Percentiles rank a stretch among this genome's conserved stretches.
These are phyloP conservation scores for Ascochyta rabiei DNA, from an alignment of 2,329 filamentous ascomycete genomes.

Conservation along the genomic window DNA sequence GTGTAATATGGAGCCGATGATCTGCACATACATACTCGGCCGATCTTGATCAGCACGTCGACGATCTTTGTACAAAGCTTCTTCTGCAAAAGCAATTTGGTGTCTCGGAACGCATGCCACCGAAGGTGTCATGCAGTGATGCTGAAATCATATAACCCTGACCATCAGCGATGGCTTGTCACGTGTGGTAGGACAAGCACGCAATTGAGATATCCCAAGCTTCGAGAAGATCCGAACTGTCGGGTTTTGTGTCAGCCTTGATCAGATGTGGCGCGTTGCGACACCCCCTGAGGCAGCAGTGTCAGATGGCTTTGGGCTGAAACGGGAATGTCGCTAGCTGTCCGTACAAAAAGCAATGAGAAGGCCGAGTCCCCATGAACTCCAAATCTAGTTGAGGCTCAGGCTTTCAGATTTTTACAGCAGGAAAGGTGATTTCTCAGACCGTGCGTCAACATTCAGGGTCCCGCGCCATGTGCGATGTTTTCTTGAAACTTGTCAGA, in stretches of 20 bases:
- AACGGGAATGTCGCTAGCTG: not conserved
- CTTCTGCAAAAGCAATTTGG: conserved; percentile 6
- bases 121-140: not conserved
- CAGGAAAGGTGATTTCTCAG: not conserved
- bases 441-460: not conserved
- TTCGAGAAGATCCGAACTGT: not conserved
- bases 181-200: conserved; percentile 15
- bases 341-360: conserved; percentile 4
- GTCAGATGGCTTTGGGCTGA: conserved; percentile 5
- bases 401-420: not conserved
- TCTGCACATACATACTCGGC: not conserved
- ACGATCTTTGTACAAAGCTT: conserved; percentile 6
- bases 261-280: conserved; percentile 2
- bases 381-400: not conserved
- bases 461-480: no score
- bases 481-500: no score
- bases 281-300: conserved; percentile 14
- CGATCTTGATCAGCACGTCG: not conserved
- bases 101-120: conserved; percentile 2
- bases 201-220: not conserved
- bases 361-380: not conserved
- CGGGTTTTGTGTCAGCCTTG: conserved; percentile 1
- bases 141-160: not conserved
- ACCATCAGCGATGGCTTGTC: not conserved
- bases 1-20: not conserved